Evolutionary conservation across 2,329 filamentous ascomycete genomes (phyloP), one percentile per base, ranked within the genome.

Genomic region (Claviceps pazoutovae): DNA sequence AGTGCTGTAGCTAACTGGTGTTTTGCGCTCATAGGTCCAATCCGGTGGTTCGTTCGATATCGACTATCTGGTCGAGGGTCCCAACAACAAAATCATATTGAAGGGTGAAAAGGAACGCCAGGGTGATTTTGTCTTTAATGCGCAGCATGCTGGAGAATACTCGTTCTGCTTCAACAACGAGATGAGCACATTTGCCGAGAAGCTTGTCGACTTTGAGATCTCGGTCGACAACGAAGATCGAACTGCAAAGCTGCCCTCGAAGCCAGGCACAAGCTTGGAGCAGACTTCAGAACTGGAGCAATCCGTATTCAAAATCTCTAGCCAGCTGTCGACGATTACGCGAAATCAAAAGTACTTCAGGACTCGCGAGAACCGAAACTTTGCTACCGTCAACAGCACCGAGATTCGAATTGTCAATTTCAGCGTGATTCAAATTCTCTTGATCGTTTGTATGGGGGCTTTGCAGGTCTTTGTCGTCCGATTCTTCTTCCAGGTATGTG

Each of bases 331-430:
- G 14, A 96, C 90, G 56, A 93, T 98, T 65, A 89, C 87, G 43
- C 82, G 93, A 63, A 96, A 95, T 74, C 93, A 98, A 66, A 98
- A 98, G 69, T 98, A 98, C 75, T 98, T 98, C 82, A 86, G 94
- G 56, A 98, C 93, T 2, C 83, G 93, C 59, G 93, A 98, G 76
- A 98, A 98, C 78, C 81, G 93, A 56, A 98, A 98, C 73, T 97
- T 98, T 72, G 94, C 88, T 73, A 98, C 93, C 9, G 93, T 98
- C 61, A 80, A 88, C 68, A 96, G 90, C 72, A 98, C 93, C 42
- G 93, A 98, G 75, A 82, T 81, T 66, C 79, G 93, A 57, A 98
- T 98, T 63, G 89, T 96, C 74, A 97, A 96, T 72, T 95, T 98
- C 69, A 95, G 88, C 66, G 75, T 98, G 64, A 85, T 97, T 61